phyloP scores from a whole-genome alignment of 1,139 yeast species.

The Candida sanyaensis region DNA sequence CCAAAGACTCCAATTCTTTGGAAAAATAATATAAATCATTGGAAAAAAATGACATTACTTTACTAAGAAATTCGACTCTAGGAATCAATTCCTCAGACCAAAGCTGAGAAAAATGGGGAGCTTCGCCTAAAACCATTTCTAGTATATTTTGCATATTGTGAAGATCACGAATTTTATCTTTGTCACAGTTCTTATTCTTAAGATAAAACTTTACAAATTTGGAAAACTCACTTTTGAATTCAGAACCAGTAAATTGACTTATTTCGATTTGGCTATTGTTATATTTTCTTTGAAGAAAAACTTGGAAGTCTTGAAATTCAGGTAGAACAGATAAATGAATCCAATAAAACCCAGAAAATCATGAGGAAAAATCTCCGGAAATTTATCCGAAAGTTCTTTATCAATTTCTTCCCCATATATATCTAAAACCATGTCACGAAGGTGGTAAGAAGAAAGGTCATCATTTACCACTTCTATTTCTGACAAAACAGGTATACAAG shows the following conservation, averaged over 20 bases:
- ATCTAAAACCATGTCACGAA: no score
- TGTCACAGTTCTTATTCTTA: not conserved
- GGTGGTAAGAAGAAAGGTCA: no score
- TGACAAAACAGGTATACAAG: no score
- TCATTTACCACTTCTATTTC: no score
- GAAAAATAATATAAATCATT: conserved; percentile 26
- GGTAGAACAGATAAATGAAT: not conserved
- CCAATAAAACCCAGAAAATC: no score
- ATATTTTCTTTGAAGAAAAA: not conserved
- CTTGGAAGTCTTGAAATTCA: not conserved
- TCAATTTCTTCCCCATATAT: no score
- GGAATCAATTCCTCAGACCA: no score
- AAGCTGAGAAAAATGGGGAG: no score
- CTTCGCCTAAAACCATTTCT: not conserved
- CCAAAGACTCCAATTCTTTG: conserved; percentile 26
- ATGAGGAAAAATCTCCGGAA: no score
- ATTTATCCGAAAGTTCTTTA: no score
- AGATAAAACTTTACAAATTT: not conserved
- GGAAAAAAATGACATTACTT: not conserved
- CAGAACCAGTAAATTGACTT: not conserved
- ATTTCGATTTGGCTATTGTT: not conserved
- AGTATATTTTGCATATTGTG: not conserved
- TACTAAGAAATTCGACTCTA: no score
- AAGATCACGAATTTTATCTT: not conserved
- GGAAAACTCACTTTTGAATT: not conserved